Base-by-base conservation (phyloP, 2,329 filamentous ascomycete species). In the Exophiala sp. region DNA sequence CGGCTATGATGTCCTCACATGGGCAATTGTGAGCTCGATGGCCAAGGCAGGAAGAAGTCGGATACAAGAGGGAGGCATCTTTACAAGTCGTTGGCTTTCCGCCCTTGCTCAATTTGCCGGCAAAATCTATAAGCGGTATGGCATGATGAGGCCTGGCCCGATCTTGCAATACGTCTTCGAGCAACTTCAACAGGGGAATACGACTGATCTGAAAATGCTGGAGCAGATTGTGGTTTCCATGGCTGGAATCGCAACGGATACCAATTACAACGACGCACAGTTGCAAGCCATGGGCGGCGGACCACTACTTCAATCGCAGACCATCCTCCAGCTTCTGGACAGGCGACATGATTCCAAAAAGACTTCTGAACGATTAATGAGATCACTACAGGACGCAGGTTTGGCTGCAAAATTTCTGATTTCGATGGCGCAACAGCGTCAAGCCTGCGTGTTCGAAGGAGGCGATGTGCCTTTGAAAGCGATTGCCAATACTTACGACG, bases 61-160 rank as follows among this genome's bases (percentile, higher is more conserved):
- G 43, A 74, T 80, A 24, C 80, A 84, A 63, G 76, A 76, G 21
- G 80, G 83, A 58, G 82, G 82, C 45, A 76, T 85, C 68, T 78
- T 95, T 19, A 93, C 90, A 21, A 95, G 89, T 67, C 82, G 84
- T 62, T 98, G 94, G 94, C 75, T 98, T 18, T 84, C 90, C 65
- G 88, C 91, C 11, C 72, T 97, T 46, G 88, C 93, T 8, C 80
- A 79, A n/a, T 97, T 98, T 66, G 86, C 90, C 35, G 93, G 91
- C 18, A 86, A 87, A 64, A 85, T 94, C 2, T 97, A 94, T 67
- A 84, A 86, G 62, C 82, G 88, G 42, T 96, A 96, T 65, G 79
- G 83, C 14, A 79, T 86, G 58, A 84, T 97, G 74, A 85, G 93
- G 60, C 82, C 88, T 1, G 82, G 82, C 0, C 91, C 93, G 0